Evolutionary conservation across 805 yeast genomes (phyloP).

Genomic region (Saturnispora silvae): DNA sequence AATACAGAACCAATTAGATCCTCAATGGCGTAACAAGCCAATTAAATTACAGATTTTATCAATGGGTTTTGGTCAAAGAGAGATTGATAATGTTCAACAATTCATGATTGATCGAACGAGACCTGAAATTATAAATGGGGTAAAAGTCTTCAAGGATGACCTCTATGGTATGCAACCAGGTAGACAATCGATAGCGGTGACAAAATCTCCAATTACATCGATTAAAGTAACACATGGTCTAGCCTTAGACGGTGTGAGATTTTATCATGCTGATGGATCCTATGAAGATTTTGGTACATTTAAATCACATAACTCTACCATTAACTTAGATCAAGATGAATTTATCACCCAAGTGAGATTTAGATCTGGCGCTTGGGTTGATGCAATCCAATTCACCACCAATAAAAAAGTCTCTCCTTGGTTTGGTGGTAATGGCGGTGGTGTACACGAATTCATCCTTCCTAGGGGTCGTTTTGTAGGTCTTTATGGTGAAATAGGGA

Average conservation of each 20-base stretch:
- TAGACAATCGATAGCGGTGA: conserved; percentile 7
- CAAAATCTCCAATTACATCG: conserved; percentile 26
- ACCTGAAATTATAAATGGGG: conserved; percentile 13
- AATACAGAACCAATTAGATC: conserved; percentile 30
- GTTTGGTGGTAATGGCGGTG: conserved; percentile 64
- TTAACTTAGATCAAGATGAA: conserved; percentile 49
- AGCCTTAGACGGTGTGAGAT: conserved; percentile 74
- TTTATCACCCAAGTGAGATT: conserved; percentile 46
- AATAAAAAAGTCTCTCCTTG: conserved; percentile 43
- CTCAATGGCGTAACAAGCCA: conserved; percentile 24
- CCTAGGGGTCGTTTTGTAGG: conserved; percentile 65
- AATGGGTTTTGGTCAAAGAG: conserved; percentile 49
- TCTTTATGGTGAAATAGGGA: conserved; percentile 53
- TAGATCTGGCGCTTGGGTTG: conserved; percentile 82
- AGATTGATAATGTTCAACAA: conserved; percentile 39
- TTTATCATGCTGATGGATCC: conserved; percentile 28
- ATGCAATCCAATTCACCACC: conserved; percentile 70
- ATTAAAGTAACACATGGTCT: conserved; percentile 63
- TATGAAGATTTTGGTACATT: conserved; percentile 39
- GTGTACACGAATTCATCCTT: conserved; percentile 43
- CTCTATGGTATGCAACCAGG: conserved; percentile 19
- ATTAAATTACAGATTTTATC: conserved; percentile 45
- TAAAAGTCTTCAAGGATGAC: conserved; percentile 16
- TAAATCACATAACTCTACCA: conserved; percentile 43
- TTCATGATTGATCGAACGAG: conserved; percentile 18